Evolutionary conservation across 179 eudicot species (phyloP).

Genomic region (Beta corolliflora): DNA sequence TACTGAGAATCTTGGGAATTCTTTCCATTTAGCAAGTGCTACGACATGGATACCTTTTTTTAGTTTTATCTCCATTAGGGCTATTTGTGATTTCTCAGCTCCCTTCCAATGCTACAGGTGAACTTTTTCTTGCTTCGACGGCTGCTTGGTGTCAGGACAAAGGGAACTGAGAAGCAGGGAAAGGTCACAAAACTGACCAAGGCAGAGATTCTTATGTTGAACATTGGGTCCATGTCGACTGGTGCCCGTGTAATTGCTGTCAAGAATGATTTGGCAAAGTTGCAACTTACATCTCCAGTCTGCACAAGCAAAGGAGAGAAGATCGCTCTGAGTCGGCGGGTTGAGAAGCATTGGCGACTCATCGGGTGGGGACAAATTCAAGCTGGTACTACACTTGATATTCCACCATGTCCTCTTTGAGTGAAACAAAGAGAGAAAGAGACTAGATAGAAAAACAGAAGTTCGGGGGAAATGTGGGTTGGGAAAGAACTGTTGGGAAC

Average conservation of each 20-base stretch:
- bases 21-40: no score
- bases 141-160: constrained; percentile 83
- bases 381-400: constrained; percentile 78
- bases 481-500: constrained; percentile 31
- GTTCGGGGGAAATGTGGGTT: constrained; percentile 32
- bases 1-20: no score
- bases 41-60: no score
- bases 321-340: constrained; percentile 88
- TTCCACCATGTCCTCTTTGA: constrained; percentile 85
- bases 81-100: no score
- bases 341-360: constrained; percentile 97
- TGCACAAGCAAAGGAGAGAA: constrained; percentile 43
- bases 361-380: constrained; percentile 99
- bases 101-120: constrained; percentile 49
- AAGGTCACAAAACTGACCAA: constrained; percentile 80
- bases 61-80: no score
- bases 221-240: constrained; percentile 96
- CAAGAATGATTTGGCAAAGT: constrained; percentile 81
- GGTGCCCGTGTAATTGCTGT: constrained; percentile 92
- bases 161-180: constrained; percentile 86
- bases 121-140: constrained; percentile 88
- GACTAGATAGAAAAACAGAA: constrained; percentile 1
- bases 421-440: constrained; percentile 7
- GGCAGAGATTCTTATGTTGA: constrained; percentile 85
- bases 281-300: constrained; percentile 14